Percentiles rank a stretch among this genome's conserved stretches.
Evolutionary conservation across 1,284 basidiomycete genomes (phyloP).

Genomic region (Sanghuangporus sanghuang): DNA sequence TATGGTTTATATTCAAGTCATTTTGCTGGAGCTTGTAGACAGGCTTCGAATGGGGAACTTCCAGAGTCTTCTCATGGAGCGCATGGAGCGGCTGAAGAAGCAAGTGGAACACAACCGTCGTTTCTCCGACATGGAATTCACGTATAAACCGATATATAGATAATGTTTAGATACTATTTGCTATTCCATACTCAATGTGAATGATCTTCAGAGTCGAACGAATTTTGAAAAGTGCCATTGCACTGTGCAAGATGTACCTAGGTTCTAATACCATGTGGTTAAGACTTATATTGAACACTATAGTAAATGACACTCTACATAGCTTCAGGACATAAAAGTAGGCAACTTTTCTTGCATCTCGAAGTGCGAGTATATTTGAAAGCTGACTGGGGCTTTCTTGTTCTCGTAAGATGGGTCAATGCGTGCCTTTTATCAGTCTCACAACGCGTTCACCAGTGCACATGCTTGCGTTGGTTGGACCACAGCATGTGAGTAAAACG

Average conservation of each 20-base stretch:
- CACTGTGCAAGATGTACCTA: too few species aligned
- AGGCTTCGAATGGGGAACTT: not conserved
- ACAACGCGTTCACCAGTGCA: constrained; percentile 70
- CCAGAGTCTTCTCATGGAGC: not conserved
- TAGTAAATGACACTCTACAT: too few species aligned
- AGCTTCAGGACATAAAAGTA: too few species aligned
- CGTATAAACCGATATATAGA: too few species aligned
- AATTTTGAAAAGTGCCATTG: too few species aligned
- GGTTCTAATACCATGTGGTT: too few species aligned
- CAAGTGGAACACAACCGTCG: too few species aligned
- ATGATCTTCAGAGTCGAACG: too few species aligned
- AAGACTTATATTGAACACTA: too few species aligned
- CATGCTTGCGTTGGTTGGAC: constrained; percentile 71
- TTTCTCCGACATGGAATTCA: too few species aligned
- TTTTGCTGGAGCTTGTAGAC: not conserved
- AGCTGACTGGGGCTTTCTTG: constrained; percentile 61
- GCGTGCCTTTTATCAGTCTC: constrained; percentile 88
- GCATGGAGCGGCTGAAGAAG: not conserved
- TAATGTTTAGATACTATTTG: too few species aligned
- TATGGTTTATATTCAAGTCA: not conserved
- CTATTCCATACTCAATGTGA: too few species aligned
- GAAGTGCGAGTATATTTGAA: not conserved
- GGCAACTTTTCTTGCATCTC: not conserved
- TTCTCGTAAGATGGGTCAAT: constrained; percentile 58
- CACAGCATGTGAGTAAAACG: constrained; percentile 86